Evolutionary conservation across 1,284 basidiomycete genomes (phyloP), one percentile per base, ranked within the genome.

Genomic region (Cryptococcus hybrid): DNA sequence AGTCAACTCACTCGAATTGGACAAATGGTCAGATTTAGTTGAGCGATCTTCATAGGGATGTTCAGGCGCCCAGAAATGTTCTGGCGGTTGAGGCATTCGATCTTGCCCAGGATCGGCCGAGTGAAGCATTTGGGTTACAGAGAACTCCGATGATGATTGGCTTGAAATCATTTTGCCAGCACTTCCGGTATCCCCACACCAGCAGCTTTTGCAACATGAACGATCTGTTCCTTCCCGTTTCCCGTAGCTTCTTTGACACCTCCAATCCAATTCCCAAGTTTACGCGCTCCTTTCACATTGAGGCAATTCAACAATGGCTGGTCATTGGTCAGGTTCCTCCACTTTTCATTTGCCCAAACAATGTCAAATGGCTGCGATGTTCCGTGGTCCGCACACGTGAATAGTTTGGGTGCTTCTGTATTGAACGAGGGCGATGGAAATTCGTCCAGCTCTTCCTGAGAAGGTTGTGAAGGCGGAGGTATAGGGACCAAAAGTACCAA

Each of bases 191-290:
- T 11, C 24, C 24, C 37, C 7, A 15, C 15, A 30, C 51, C 8
- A 36, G 6, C 24, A 15, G 39, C 35, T 37, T 34, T 39, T 35
- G 47, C 34, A 8, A n/a, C 40, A 12, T 42, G 12, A 3, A 6
- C 11, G 15, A 42, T 42, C 40, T 42, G 40, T 4, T 30, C 30
- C 40, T 42, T 42, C 12, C 40, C 15, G 44, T 6, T n/a, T 13
- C 35, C 15, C 3, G 30, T 30, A 30, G 30, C 30, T 24, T 51
- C 53, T 51, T 49, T 39, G 1, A 60, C 60, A 35, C 65, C 70
- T 11, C 57, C 59, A 6, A 74, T 55, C 74, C 74, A 76, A 30
- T 67, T 64, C 5, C 72, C 70, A 11, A 76, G 47, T 36, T 52
- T 45, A 34, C 69, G 53, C 9, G 68, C 67, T 30, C 59, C 59